Evolutionary conservation across 345 rosid genomes (phyloP), one percentile per base, ranked within the genome.

Genomic region (Ailanthus altissimus): DNA sequence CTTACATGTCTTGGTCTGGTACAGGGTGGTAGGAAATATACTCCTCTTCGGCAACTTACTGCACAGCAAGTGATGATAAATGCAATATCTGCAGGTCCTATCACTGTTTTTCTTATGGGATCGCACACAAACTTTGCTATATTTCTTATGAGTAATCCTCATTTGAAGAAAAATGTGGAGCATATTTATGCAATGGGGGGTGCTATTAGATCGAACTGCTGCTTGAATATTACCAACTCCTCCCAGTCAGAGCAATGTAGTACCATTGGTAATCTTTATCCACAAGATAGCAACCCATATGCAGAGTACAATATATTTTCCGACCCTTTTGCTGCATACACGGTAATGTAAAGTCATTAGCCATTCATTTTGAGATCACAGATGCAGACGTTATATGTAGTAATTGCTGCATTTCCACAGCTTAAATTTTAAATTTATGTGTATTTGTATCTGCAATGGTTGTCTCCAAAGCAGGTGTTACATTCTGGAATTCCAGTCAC

Each of bases 401-500:
- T 32, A 12, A 40, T 28, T 67, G 46, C 47, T 25, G 66, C 63
- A 75, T 80, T 18, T 58, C 18, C 7, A 43, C 60, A 5, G 16
- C 66, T 21, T 51, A 28, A 32, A 61, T 5, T 14, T 61, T 5
- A 61, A 61, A 32, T 14, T 13, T 61, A 2, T 61, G 42, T 5
- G 38, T 61, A 2, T 26, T 11, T 28, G 11, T 16, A n/a, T 32
- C 1, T 3, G 18, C 9, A 16, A 61, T 36, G 45, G 1, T 62
- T 62, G 36, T 18, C 21, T 18, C 21, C 18, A 20, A 62, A 62
- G 67, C 82, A 94, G 98, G 99, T 94, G 68, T 74, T 94, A 62
- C 97, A 93, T 81, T 93, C 98, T 54, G 98, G 98, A 80, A 81
- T 94, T 72, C 94, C 98, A 1, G 47, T 93, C 83, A 89, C 98